These are phyloP conservation scores for Pseudocercospora vitis DNA, from an alignment of 2,329 filamentous ascomycete genomes.

Conservation along the genomic window DNA sequence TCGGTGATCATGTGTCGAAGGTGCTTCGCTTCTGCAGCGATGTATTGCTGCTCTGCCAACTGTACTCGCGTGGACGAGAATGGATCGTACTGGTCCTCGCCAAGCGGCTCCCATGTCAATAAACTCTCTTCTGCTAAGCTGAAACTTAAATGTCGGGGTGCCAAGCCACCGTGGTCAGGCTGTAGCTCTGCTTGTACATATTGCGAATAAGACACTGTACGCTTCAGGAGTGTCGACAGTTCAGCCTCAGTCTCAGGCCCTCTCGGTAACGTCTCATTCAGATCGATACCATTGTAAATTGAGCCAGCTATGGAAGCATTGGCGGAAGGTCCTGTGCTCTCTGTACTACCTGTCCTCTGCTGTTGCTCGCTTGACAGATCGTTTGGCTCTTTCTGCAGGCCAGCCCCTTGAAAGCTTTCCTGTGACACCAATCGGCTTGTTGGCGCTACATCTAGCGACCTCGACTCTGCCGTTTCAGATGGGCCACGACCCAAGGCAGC, in stretches of 20 bases:
- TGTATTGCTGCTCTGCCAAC: conserved; percentile 32
- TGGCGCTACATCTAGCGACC: conserved; percentile 6
- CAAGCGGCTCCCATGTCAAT: conserved; percentile 56
- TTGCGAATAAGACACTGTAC: conserved; percentile 56
- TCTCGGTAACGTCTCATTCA: conserved; percentile 55
- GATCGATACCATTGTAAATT: conserved; percentile 59
- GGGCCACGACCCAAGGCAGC: conserved; percentile 17
- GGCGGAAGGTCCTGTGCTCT: conserved; percentile 15
- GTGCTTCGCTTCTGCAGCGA: conserved; percentile 56
- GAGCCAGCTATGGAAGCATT: conserved; percentile 59
- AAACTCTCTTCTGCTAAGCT: conserved; percentile 74
- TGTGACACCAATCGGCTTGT: conserved; percentile 10
- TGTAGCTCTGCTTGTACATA: conserved; percentile 24
- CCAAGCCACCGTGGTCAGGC: conserved; percentile 54
- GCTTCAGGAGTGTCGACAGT: conserved; percentile 55
- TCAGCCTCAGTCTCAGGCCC: conserved; percentile 48
- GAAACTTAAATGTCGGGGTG: conserved; percentile 73
- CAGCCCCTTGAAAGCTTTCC: conserved; percentile 13
- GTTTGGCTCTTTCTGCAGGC: conserved; percentile 10
- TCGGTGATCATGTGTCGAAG: conserved; percentile 56
- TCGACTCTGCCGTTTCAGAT: conserved; percentile 18
- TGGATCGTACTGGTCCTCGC: conserved; percentile 38
- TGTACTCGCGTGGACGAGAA: conserved; percentile 26
- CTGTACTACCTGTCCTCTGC: conserved; percentile 10
- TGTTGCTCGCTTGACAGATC: conserved; percentile 10